Evolutionary conservation across 768 basidiomycete species (phyloP), one percentile per base, ranked within the genome.

Genomic region (Pleurotus tuoliensis): DNA sequence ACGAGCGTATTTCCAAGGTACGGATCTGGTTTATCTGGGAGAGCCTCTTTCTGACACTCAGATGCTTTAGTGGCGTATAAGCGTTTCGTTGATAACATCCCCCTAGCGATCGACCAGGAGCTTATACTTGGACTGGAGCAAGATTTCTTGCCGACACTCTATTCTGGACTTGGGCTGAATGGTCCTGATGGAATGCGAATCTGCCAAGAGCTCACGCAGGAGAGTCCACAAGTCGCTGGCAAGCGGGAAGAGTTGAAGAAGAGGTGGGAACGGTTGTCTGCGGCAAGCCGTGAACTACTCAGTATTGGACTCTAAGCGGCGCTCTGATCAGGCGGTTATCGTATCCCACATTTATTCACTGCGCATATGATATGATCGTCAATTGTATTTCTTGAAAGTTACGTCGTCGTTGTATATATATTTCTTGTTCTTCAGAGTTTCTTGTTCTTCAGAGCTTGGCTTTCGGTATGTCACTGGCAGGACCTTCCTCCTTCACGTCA

Each of bases 1-100:
- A 1, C 74, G 86, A 4, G 87, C 84, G 0, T 89, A 90, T 60
- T 90, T 89, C 66, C 85, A 89, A 76, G 88, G 89, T 87, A 62
- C 6, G 62, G 56, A n/a, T 27, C 45, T n/a, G 44, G 9, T 38
- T n/a, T 34, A 25, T 20, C 24, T 27, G 27, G 24, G 60, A 47
- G 59, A 55, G 45, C 50, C 43, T 15, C 50, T 45, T 41, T 37
- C 13, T 40, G 22, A 57, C 27, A 6, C 20, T n/a, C 25, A 12
- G 46, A 40, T 18, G 38, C 39, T 59, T 5, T 56, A 87, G 84
- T 86, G 1, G 78, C 82, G 0, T 84, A 81, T 64, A 84, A 84
- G 64, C 76, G 84, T 1, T 79, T 85, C 58, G 72, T 72, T 2
- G 86, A 88, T 63, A 79, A 75, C 47, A 64, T 87, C 3, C 82